Evolutionary conservation across 768 basidiomycete genomes (phyloP).

Genomic region (Macrolepiota fuliginosa): DNA sequence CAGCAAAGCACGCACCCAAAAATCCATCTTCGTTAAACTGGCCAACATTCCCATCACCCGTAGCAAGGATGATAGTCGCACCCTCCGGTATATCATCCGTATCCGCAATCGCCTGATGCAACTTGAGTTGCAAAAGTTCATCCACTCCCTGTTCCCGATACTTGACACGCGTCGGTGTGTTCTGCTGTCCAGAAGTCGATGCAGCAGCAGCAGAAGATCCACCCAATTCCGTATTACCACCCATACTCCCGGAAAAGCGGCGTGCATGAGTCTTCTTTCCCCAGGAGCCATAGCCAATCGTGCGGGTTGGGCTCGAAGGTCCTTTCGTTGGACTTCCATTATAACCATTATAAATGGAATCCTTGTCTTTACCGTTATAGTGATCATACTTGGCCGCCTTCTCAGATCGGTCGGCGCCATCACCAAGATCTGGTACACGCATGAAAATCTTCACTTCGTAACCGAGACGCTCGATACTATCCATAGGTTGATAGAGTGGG

Average conservation of each 20-base stretch:
- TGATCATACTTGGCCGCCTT: background rate
- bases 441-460: slow-evolving; percentile 72
- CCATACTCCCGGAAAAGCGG: slow-evolving; percentile 24
- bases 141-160: slow-evolving; percentile 94
- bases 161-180: slow-evolving; percentile 38
- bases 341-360: slow-evolving; percentile 1
- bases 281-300: background rate
- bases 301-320: background rate
- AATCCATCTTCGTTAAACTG: slow-evolving; percentile 95
- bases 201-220: slow-evolving; percentile 7
- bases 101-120: slow-evolving; percentile 81
- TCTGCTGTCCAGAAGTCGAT: slow-evolving; percentile 21
- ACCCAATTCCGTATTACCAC: slow-evolving; percentile 25
- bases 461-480: slow-evolving; percentile 65
- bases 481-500: slow-evolving; percentile 82
- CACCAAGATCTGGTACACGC: slow-evolving; percentile 64
- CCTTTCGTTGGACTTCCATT: slow-evolving; percentile 14
- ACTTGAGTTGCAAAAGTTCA: slow-evolving; percentile 89
- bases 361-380: slow-evolving; percentile 18
- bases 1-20: slow-evolving; percentile 56
- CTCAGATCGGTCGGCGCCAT: slow-evolving; percentile 11
- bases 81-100: slow-evolving; percentile 62
- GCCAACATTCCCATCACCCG: slow-evolving; percentile 90
- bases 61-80: slow-evolving; percentile 86
- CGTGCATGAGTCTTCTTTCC: slow-evolving; percentile 18